Percentiles rank a stretch among this genome's conserved stretches.
These are phyloP conservation scores for Fusarium virguliforme DNA, from an alignment of 2,329 filamentous ascomycete species.

Conservation along the genomic window DNA sequence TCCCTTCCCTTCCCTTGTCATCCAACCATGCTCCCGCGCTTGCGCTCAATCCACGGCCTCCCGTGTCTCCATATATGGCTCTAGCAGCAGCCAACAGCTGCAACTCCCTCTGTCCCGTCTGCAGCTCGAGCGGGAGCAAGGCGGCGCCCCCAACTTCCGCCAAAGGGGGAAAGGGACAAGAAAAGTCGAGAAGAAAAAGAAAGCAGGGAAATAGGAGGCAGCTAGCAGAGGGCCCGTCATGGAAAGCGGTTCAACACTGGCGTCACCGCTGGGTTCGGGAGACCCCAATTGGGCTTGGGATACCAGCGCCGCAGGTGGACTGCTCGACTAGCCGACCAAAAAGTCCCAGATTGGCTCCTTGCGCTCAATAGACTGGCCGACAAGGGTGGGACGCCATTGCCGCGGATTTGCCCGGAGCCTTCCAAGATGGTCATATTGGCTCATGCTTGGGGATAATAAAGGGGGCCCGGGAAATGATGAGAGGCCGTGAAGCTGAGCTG, in stretches of 20 bases:
- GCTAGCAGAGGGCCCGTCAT: slow-evolving; percentile 22
- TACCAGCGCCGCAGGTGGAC: slow-evolving; percentile 4
- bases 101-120: slow-evolving; percentile 24
- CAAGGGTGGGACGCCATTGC: slow-evolving; percentile 42
- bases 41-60: slow-evolving; percentile 18
- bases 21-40: slow-evolving; percentile 27
- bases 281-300: slow-evolving; percentile 14
- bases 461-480: slow-evolving; percentile 25
- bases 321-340: slow-evolving; percentile 14
- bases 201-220: slow-evolving; percentile 21
- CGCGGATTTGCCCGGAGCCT: slow-evolving; percentile 31
- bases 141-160: slow-evolving; percentile 1
- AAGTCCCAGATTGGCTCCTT: slow-evolving; percentile 27
- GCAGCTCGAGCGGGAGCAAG: slow-evolving; percentile 13
- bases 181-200: slow-evolving; percentile 16
- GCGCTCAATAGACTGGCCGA: slow-evolving; percentile 24
- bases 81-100: slow-evolving; percentile 12
- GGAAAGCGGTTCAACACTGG: slow-evolving; percentile 34
- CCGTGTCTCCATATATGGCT: slow-evolving; percentile 18
- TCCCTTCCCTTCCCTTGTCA: slow-evolving; percentile 22
- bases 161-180: slow-evolving; percentile 20
- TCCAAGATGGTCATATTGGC: slow-evolving; percentile 22
- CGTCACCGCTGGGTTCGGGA: slow-evolving; percentile 28
- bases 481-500: slow-evolving; percentile 24
- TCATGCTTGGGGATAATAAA: slow-evolving; percentile 20